These are phyloP conservation scores for Xylaria curta DNA, from an alignment of 495 filamentous ascomycete genomes.

Conservation along the genomic window DNA sequence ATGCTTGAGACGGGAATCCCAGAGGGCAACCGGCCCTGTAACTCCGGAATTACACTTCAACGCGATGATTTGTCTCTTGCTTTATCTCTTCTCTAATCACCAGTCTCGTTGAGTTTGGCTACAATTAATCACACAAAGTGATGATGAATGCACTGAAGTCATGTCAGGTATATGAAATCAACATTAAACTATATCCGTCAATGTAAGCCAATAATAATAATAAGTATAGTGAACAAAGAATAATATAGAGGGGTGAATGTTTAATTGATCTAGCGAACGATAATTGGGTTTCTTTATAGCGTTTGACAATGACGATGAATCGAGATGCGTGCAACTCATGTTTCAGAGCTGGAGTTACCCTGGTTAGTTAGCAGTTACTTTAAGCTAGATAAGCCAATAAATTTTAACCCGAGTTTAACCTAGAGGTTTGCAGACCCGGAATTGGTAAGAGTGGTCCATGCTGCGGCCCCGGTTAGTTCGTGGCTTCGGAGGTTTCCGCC, in stretches of 20 bases:
- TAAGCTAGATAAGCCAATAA: too few relatives aligned
- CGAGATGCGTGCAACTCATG: constrained; percentile 17
- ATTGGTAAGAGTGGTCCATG: constrained; percentile 10
- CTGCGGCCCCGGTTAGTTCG: not conserved
- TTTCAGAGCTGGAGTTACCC: constrained; percentile 30
- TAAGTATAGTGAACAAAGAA: not conserved
- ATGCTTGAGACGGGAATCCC: constrained; percentile 15
- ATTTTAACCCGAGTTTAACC: not conserved
- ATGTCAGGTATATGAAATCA: not conserved
- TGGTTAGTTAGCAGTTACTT: not conserved
- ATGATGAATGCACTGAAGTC: not conserved
- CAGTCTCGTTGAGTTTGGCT: not conserved
- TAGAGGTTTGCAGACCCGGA: not conserved
- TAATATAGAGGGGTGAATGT: not conserved
- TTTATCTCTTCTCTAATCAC: not conserved
- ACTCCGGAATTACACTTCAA: constrained; percentile 18
- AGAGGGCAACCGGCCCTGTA: constrained; percentile 24
- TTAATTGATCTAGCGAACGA: not conserved
- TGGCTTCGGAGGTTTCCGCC: constrained; percentile 2
- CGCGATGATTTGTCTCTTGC: not conserved
- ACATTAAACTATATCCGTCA: too few relatives aligned
- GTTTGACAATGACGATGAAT: constrained; percentile 41
- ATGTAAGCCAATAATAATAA: not conserved
- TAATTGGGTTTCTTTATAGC: not conserved
- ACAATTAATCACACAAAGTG: not conserved